Percentiles rank a stretch among this genome's conserved stretches.
phyloP scores from a whole-genome alignment of 1,284 basidiomycete species.

The Papiliotrema terrestris region DNA sequence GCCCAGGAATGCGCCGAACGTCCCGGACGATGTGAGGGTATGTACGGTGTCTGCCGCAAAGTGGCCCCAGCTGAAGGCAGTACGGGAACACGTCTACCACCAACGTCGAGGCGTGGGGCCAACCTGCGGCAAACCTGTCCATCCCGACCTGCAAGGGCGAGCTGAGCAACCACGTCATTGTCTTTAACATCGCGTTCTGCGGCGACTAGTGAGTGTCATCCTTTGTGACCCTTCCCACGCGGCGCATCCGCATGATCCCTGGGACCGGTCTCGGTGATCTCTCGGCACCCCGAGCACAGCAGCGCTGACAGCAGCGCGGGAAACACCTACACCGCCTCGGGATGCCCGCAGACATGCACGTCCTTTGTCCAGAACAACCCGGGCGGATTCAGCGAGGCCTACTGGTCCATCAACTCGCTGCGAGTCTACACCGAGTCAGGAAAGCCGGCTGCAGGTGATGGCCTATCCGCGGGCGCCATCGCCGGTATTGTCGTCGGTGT shows the following conservation, averaged over 20 bases:
- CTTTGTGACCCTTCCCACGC: no score
- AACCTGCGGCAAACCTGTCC: slow-evolving; percentile 37
- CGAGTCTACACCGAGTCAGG: slow-evolving; percentile 54
- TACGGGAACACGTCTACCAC: slow-evolving; percentile 21
- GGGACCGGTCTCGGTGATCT: no score
- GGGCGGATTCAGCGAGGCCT: slow-evolving; percentile 56
- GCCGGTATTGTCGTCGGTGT: slow-evolving; percentile 32
- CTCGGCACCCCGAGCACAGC: no score
- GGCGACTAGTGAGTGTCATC: slow-evolving; percentile 38
- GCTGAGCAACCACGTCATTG: slow-evolving; percentile 42
- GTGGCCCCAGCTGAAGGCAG: slow-evolving; percentile 12
- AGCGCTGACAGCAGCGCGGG: slow-evolving; percentile 18
- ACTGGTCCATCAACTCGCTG: slow-evolving; percentile 62
- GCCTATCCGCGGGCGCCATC: slow-evolving; percentile 22
- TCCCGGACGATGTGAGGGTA: slow-evolving; percentile 41
- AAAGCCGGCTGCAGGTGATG: slow-evolving; percentile 12
- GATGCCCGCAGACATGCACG: slow-evolving; percentile 34
- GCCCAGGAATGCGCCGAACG: slow-evolving; percentile 30
- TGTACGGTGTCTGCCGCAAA: slow-evolving; percentile 8
- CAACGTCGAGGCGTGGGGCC: slow-evolving; percentile 30
- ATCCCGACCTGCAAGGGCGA: slow-evolving; percentile 32
- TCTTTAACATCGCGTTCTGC: slow-evolving; percentile 47
- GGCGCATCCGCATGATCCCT: no score
- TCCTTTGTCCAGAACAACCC: slow-evolving; percentile 57
- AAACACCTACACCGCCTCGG: slow-evolving; percentile 28